Evolutionary conservation across 306 rosid species (phyloP).

Genomic region (Quercus cerris): DNA sequence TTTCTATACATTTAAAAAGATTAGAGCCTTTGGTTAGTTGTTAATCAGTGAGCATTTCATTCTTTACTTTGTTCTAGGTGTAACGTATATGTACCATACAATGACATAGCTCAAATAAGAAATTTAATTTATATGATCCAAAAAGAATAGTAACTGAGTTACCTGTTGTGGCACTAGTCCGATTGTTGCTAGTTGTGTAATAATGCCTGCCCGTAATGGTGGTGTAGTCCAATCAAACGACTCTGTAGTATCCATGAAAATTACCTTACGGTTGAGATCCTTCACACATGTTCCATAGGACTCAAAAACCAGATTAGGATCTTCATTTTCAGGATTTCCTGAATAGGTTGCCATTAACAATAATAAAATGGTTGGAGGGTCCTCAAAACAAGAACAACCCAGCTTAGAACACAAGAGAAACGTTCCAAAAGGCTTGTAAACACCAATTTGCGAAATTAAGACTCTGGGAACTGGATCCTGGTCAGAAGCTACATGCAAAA

Average conservation of each 20-base stretch:
- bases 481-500: constrained; percentile 50
- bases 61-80: not conserved
- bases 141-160: not conserved
- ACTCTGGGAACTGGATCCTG: constrained; percentile 39
- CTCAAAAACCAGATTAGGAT: constrained; percentile 4
- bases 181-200: constrained; percentile 33
- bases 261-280: constrained; percentile 10
- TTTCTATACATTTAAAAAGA: not conserved
- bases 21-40: not conserved
- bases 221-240: not conserved
- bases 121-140: not conserved
- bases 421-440: constrained; percentile 61
- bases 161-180: constrained; percentile 42
- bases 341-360: constrained; percentile 19
- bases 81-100: not conserved
- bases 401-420: constrained; percentile 44
- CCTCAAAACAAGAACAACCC: constrained; percentile 46
- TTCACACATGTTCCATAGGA: constrained; percentile 32
- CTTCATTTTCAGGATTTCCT: not conserved
- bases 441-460: not conserved
- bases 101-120: not conserved
- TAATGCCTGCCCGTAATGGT: constrained; percentile 30
- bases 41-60: not conserved
- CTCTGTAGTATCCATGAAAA: constrained; percentile 7
- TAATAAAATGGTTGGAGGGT: constrained; percentile 29